A percentile compares a stretch with the other conserved stretches of the same genome.
Conservation (phyloP, 768 basidiomycete species). For the Filobasidium floriforme region DNA sequence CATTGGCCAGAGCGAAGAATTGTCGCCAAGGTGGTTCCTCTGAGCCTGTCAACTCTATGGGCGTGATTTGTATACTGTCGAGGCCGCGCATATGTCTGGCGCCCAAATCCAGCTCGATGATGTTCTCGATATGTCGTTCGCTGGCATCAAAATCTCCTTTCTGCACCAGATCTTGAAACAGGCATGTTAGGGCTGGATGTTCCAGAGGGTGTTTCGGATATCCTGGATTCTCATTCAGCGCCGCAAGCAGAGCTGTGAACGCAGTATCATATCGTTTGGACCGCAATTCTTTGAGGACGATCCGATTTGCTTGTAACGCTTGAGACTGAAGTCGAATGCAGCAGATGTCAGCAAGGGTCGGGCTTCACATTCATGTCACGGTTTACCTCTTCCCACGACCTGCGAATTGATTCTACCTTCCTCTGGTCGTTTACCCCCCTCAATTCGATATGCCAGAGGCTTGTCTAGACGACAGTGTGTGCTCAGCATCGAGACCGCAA, state of each 20-base stretch:
- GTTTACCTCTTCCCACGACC: conserved; percentile 16
- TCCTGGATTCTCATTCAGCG: conserved; percentile 5
- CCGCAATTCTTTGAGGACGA: conserved; percentile 28
- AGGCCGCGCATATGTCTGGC: too few relatives aligned
- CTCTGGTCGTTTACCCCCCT: conserved; percentile 12
- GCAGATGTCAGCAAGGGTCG: background rate
- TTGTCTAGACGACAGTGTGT: background rate
- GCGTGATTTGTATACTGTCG: conserved; percentile 8
- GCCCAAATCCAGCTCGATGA: conserved; percentile 18
- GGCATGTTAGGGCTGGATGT: conserved; percentile 21
- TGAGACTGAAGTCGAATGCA: conserved; percentile 21
- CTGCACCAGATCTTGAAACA: conserved; percentile 22
- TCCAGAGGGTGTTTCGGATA: conserved; percentile 19
- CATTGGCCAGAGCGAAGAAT: conserved; percentile 12
- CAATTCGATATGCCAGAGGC: conserved; percentile 24
- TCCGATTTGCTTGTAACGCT: conserved; percentile 18
- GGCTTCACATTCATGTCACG: background rate
- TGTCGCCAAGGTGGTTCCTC: conserved; percentile 12
- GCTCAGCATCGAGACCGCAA: too few relatives aligned
- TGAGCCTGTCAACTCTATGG: background rate
- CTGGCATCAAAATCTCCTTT: conserved; percentile 16
- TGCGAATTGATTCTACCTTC: conserved; percentile 12
- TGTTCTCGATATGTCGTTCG: conserved; percentile 15
- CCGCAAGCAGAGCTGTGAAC: conserved; percentile 13
- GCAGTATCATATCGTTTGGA: conserved; percentile 10